These are phyloP conservation scores for Claviceps digitariae DNA, from an alignment of 2,329 filamentous ascomycete genomes.

Conservation along the genomic window DNA sequence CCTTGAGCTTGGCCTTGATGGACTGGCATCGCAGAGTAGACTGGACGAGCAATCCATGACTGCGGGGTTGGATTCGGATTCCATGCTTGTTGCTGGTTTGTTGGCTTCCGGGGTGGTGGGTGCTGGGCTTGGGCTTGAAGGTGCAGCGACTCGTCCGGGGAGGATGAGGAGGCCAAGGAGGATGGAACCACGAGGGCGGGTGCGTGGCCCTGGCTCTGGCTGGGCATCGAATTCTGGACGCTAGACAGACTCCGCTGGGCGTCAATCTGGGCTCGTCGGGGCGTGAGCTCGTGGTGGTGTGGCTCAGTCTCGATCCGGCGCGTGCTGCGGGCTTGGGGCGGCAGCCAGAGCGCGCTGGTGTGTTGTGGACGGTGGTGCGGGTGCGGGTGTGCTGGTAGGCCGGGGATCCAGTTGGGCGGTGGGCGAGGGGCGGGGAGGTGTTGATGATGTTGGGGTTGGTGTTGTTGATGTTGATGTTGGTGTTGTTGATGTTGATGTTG, in stretches of 20 bases:
- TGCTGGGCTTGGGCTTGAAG: no score
- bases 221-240: conserved; percentile 25
- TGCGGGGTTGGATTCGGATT: no score
- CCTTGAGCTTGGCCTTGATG: no score
- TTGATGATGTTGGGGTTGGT: background rate
- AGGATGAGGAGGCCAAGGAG: no score
- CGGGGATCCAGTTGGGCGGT: conserved; percentile 3
- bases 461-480: background rate
- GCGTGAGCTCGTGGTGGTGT: conserved; percentile 2
- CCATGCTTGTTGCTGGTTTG: no score
- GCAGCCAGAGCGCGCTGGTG: conserved; percentile 6
- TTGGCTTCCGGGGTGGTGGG: no score
- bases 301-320: conserved; percentile 5
- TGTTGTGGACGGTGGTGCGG: conserved; percentile 5
- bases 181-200: no score
- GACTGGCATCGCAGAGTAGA: no score
- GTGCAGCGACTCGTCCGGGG: no score
- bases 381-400: conserved; percentile 6
- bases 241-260: background rate
- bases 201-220: no score
- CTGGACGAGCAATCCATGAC: no score
- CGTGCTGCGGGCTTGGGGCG: conserved; percentile 3
- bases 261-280: background rate
- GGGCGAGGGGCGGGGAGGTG: conserved; percentile 1
- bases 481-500: background rate